Conservation (phyloP, 164 flowering plant genomes). For the Magnolia changhungtana region DNA sequence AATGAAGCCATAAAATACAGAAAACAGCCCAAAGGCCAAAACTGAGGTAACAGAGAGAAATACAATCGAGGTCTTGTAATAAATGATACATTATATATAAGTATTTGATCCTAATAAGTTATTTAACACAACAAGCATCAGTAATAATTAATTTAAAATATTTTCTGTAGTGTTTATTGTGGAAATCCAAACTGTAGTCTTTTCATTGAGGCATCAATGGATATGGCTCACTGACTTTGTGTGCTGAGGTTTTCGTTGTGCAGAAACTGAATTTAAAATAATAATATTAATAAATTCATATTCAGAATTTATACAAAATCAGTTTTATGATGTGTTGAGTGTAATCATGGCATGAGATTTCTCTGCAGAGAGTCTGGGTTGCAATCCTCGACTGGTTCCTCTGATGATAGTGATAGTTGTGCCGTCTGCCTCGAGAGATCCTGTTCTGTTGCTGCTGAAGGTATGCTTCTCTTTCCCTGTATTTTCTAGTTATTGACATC, state of each 20-base stretch:
- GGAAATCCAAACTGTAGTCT: background rate
- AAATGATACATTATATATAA: no score
- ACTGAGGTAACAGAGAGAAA: no score
- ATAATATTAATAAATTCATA: no score
- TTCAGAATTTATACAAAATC: no score
- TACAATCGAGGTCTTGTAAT: no score
- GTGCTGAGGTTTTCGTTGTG: background rate
- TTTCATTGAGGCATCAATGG: background rate
- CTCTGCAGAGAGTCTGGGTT: slow-evolving; percentile 75
- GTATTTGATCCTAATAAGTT: no score
- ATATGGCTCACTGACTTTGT: background rate
- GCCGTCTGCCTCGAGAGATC: slow-evolving; percentile 93
- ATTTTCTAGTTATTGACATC: background rate
- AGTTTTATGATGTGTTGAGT: no score
- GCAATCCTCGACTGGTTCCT: slow-evolving; percentile 43
- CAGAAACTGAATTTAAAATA: background rate
- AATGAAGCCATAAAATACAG: no score
- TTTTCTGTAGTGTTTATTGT: background rate
- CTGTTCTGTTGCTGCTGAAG: slow-evolving; percentile 93
- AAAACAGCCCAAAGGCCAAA: no score
- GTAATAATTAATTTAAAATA: no score
- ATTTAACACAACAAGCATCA: no score
- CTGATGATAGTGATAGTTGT: slow-evolving; percentile 80
- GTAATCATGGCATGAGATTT: background rate
- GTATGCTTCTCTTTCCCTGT: slow-evolving; percentile 30